These are phyloP conservation scores for Huntiella decipiens DNA, from an alignment of 2,329 filamentous ascomycete genomes.

Conservation along the genomic window DNA sequence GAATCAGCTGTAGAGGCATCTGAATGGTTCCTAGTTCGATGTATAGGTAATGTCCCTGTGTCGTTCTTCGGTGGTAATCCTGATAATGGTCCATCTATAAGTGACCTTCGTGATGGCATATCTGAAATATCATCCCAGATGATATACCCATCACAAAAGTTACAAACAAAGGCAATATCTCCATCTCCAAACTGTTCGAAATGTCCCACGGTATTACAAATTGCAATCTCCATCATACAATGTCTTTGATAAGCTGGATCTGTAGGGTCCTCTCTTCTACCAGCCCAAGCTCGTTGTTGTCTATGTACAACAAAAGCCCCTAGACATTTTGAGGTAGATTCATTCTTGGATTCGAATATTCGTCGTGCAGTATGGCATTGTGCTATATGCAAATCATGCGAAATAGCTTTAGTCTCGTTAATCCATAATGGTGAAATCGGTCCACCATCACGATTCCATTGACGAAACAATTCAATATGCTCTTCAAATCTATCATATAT, in stretches of 20 bases:
- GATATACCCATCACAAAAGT: constrained; percentile 41
- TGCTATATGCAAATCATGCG: constrained; percentile 33
- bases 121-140: constrained; percentile 36
- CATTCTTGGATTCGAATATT: constrained; percentile 33
- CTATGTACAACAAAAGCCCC: constrained; percentile 36
- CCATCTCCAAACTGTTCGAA: constrained; percentile 36
- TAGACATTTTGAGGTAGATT: constrained; percentile 30
- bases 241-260: constrained; percentile 21
- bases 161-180: constrained; percentile 39
- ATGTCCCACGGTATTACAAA: constrained; percentile 32
- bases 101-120: constrained; percentile 25
- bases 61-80: neutral
- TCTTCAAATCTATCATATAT: constrained; percentile 27
- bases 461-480: constrained; percentile 31
- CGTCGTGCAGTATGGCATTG: constrained; percentile 38
- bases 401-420: constrained; percentile 29
- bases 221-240: constrained; percentile 29
- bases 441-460: constrained; percentile 35
- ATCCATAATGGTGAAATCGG: constrained; percentile 38
- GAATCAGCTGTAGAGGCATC: neutral
- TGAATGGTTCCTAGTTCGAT: constrained; percentile 3
- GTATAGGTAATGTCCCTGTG: neutral
- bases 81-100: neutral
- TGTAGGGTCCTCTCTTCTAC: constrained; percentile 11
- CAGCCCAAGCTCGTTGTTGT: constrained; percentile 21